These are phyloP conservation scores for Podospora tetraspora DNA, from an alignment of 495 filamentous ascomycete genomes.

Conservation along the genomic window DNA sequence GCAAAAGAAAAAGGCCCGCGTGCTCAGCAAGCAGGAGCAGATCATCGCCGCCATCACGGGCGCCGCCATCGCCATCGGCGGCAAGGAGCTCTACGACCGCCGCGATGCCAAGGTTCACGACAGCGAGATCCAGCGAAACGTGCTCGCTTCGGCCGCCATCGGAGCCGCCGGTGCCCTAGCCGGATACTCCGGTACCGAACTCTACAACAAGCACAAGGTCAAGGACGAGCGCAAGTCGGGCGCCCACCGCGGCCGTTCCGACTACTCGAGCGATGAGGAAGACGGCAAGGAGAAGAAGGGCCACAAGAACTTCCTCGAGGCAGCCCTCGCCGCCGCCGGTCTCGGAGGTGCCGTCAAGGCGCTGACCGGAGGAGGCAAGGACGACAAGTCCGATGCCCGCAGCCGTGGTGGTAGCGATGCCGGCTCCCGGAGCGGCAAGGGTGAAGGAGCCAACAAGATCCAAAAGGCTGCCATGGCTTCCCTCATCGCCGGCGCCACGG, in stretches of 20 bases:
- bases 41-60: conserved; percentile 52
- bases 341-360: conserved; percentile 59
- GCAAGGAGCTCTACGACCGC: conserved; percentile 54
- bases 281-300: conserved; percentile 45
- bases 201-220: conserved; percentile 47
- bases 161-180: conserved; percentile 52
- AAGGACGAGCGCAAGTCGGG: conserved; percentile 46
- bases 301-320: conserved; percentile 68
- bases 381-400: conserved; percentile 47
- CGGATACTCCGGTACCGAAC: conserved; percentile 49
- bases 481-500: conserved; percentile 75
- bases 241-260: conserved; percentile 40
- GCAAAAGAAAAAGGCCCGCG: conserved; percentile 41
- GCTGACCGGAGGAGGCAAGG: conserved; percentile 41
- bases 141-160: conserved; percentile 47
- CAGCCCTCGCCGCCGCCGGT: conserved; percentile 61
- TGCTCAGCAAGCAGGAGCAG: conserved; percentile 52
- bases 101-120: conserved; percentile 45
- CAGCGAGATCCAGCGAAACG: conserved; percentile 44
- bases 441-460: conserved; percentile 58
- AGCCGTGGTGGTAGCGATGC: conserved; percentile 51
- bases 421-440: conserved; percentile 37
- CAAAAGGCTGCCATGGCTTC: conserved; percentile 84
- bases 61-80: conserved; percentile 48
- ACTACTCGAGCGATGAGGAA: conserved; percentile 51